Base-by-base conservation (phyloP, 768 basidiomycete species). In the Tephrocybe rancida region DNA sequence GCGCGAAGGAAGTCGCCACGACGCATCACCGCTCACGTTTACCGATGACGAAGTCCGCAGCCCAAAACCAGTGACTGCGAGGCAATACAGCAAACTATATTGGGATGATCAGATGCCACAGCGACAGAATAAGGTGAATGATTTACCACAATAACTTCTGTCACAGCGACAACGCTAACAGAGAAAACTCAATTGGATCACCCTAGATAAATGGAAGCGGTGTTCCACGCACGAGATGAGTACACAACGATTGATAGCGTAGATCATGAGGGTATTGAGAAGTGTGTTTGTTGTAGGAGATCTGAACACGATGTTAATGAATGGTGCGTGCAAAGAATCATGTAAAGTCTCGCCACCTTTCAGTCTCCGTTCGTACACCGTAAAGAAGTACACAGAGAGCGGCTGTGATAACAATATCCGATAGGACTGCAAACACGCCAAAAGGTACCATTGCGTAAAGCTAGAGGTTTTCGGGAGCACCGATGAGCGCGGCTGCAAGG, bases 211-310 rank as follows among this genome's bases (percentile, higher is more conserved):
- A 22, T 5, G 13, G 30, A n/a, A 39, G 21, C 48, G 5, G 14
- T 37, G 13, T 29, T 41, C 35, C 13, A 42, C 48, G 6, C 48
- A 50, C 48, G 19, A 50, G 19, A 42, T 42, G n/a, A 50, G 48
- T 9, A 50, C 19, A 5, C 48, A 50, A 4, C 39, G 39, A 7
- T 50, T 50, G 5, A 50, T 50, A 19, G 48, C 48, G 13, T 50
- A 42, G 18, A 42, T 50, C 19, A 50, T 42, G 21, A 50, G 48
- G 22, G 38, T 50, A 10, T 42, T 50, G 26, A 50, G 26, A 9
- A 50, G 39, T 16, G 48, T 50, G 16, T 50, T 50, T 11, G 39
- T 50, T 7, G 5, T 37, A 16, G 5, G 16, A 16, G 14, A 37
- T 16, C 48, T 50, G 8, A 21, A 13, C n/a, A n/a, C n/a, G 21